phyloP scores from a whole-genome alignment of 148 eudicot species.

The Heliosperma pusillum region DNA sequence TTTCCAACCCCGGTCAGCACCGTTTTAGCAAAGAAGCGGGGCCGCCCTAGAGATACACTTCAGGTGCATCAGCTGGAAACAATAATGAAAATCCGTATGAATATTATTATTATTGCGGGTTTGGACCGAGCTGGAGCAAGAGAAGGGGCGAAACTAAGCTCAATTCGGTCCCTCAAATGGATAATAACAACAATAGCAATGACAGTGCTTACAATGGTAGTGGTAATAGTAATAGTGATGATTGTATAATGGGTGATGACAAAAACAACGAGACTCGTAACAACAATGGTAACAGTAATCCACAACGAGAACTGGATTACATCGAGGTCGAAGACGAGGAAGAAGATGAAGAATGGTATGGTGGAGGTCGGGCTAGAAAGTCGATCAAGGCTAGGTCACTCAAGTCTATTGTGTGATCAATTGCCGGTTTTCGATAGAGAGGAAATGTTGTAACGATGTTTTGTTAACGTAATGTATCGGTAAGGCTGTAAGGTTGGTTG shows the following conservation, averaged over 20 bases:
- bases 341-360: neutral
- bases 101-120: no score
- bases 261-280: neutral
- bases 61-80: neutral
- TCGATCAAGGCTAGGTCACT: constrained; percentile 58
- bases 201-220: neutral
- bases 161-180: neutral
- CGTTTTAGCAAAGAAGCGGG: constrained; percentile 22
- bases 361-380: constrained; percentile 33
- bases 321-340: constrained; percentile 33
- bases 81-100: constrained; percentile 36
- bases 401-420: constrained; percentile 42
- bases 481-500: no score
- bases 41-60: constrained; percentile 28
- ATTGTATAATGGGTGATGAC: neutral
- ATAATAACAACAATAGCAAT: neutral
- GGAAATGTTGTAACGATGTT: no score
- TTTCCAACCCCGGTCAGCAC: neutral
- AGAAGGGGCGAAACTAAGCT: neutral
- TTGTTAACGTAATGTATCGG: no score
- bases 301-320: constrained; percentile 9
- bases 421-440: no score
- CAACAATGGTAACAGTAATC: neutral
- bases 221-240: neutral
- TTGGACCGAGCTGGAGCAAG: constrained; percentile 41